Conservation (phyloP, 148 eudicot species). For the Camellia lanceoleosa region DNA sequence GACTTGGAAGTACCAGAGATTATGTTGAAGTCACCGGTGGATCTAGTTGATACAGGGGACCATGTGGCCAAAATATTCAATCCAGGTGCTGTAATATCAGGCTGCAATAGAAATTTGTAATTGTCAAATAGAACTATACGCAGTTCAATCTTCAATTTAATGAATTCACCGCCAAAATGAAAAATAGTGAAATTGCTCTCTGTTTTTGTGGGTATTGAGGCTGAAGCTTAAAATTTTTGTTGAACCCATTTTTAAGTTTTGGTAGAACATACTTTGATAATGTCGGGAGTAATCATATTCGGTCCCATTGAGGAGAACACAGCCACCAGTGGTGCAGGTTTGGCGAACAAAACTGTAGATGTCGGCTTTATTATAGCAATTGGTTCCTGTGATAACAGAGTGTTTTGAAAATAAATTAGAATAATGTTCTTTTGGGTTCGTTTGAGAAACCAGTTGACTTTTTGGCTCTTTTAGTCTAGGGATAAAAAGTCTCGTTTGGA, state of each 20-base stretch:
- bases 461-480: no score
- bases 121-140: no score
- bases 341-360: constrained; percentile 18
- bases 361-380: constrained; percentile 33
- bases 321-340: constrained; percentile 39
- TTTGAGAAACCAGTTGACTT: no score
- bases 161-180: no score
- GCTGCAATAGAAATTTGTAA: constrained; percentile 24
- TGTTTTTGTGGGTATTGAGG: no score
- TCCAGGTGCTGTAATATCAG: constrained; percentile 46
- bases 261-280: constrained; percentile 31
- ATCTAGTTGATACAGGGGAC: constrained; percentile 30
- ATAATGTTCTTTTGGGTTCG: background rate
- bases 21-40: constrained; percentile 36
- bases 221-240: no score
- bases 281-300: constrained; percentile 30
- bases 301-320: constrained; percentile 40
- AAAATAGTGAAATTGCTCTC: no score
- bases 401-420: background rate
- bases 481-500: no score
- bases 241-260: background rate
- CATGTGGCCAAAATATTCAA: constrained; percentile 39
- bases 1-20: constrained; percentile 47
- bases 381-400: constrained; percentile 26
- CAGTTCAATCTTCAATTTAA: background rate